Percentiles rank a stretch among this genome's conserved stretches.
These are phyloP conservation scores for Cokeromyces recurvatus DNA, from an alignment of 371 early-diverging fungal species.

Conservation along the genomic window DNA sequence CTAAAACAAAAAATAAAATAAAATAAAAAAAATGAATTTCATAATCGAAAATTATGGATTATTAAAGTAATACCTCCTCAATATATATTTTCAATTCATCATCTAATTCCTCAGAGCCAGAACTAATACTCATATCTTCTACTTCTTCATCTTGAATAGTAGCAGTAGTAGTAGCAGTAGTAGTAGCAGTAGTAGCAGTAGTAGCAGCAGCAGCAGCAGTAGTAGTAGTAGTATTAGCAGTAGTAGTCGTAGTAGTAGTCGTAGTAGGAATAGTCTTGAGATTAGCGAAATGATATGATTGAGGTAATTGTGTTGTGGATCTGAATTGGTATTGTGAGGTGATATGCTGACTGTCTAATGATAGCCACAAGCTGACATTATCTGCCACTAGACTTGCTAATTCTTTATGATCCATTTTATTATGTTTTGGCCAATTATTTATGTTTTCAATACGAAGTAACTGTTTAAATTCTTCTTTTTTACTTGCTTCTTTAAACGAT, in stretches of 20 bases:
- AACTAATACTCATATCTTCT: neutral
- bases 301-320: constrained; percentile 1
- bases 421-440: constrained; percentile 5
- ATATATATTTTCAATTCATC: neutral
- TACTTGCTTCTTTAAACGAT: too few relatives aligned
- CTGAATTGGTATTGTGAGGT: constrained; percentile 7
- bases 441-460: neutral
- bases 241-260: too few relatives aligned
- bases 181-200: too few relatives aligned
- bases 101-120: neutral
- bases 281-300: neutral
- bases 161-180: too few relatives aligned
- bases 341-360: neutral
- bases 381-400: neutral
- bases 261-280: too few relatives aligned
- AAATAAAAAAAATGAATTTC: too few relatives aligned
- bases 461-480: neutral
- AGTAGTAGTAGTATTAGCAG: too few relatives aligned
- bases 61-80: too few relatives aligned
- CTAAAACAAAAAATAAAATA: too few relatives aligned
- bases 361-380: neutral
- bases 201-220: too few relatives aligned
- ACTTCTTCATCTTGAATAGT: neutral
- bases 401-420: neutral
- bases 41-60: too few relatives aligned